Evolutionary conservation across 2,329 filamentous ascomycete species (phyloP).

Genomic region (Nakataea oryzae): DNA sequence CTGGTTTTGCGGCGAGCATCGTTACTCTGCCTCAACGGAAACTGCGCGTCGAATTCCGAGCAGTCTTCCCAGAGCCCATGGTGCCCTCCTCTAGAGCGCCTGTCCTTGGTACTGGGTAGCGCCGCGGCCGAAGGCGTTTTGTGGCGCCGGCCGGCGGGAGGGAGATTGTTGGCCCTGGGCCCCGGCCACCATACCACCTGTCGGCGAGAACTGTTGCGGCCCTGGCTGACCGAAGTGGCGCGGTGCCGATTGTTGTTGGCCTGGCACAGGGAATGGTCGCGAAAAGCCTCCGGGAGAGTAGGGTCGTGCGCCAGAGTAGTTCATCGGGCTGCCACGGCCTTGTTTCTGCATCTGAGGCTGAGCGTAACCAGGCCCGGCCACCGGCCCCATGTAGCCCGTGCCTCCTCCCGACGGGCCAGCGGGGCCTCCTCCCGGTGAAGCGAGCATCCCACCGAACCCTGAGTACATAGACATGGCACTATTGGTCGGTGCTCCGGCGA

Average conservation of each 20-base stretch:
- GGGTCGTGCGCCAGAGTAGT: constrained; percentile 1
- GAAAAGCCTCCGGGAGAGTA: constrained; percentile 5
- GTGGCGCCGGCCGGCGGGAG: constrained; percentile 4
- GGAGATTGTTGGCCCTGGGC: constrained; percentile 17
- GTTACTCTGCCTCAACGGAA: neutral
- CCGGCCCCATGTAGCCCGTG: constrained; percentile 10
- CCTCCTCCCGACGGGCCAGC: constrained; percentile 5
- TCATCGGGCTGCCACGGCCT: constrained; percentile 4
- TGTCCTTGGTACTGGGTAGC: constrained; percentile 18
- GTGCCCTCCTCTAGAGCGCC: constrained; percentile 15
- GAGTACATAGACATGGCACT: constrained; percentile 15
- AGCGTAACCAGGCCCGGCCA: constrained; percentile 7
- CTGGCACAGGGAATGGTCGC: constrained; percentile 4
- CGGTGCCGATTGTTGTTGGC: neutral
- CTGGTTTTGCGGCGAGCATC: neutral
- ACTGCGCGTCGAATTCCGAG: neutral
- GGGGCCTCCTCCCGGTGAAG: neutral
- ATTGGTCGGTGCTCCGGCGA: neutral
- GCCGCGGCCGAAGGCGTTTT: constrained; percentile 13
- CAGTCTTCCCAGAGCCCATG: neutral
- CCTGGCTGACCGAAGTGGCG: neutral
- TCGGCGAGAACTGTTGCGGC: constrained; percentile 12
- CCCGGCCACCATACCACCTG: constrained; percentile 8
- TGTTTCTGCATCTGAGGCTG: constrained; percentile 9
- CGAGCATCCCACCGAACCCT: constrained; percentile 9